These are phyloP conservation scores for Euphorbia pulcherrima DNA, from an alignment of 345 rosid genomes.

Conservation along the genomic window DNA sequence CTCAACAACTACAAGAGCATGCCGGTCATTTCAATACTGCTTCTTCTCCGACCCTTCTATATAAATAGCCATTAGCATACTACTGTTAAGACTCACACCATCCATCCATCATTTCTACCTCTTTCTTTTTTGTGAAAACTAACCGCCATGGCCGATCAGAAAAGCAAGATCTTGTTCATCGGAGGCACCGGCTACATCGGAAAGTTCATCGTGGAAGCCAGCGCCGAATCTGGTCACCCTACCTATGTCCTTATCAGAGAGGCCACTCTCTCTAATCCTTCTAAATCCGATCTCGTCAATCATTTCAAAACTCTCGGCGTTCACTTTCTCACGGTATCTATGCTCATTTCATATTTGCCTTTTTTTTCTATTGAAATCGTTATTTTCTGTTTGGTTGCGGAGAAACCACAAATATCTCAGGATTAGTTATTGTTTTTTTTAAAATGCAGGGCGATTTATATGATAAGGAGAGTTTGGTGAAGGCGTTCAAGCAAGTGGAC, in stretches of 20 bases:
- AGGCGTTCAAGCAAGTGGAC: slow-evolving; percentile 50
- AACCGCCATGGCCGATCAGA: slow-evolving; percentile 53
- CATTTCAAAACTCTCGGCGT: slow-evolving; percentile 55
- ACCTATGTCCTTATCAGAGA: slow-evolving; percentile 64
- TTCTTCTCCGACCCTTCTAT: no score
- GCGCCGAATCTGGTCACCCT: slow-evolving; percentile 51
- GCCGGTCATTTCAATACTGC: no score
- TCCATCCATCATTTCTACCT: no score
- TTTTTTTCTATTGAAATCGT: no score
- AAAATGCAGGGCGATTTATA: slow-evolving; percentile 30
- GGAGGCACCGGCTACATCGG: slow-evolving; percentile 83
- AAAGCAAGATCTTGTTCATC: slow-evolving; percentile 62
- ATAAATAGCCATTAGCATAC: no score
- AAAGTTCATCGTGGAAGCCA: slow-evolving; percentile 58
- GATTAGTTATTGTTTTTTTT: no score
- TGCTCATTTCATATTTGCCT: not conserved
- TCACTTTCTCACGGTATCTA: not conserved
- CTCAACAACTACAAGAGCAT: no score
- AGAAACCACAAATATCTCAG: no score
- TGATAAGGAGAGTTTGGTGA: slow-evolving; percentile 47
- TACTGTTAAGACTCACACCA: no score
- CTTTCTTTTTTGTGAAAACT: no score
- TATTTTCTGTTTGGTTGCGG: no score
- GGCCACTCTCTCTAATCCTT: slow-evolving; percentile 45
- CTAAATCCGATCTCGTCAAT: slow-evolving; percentile 46